phyloP scores from a whole-genome alignment of 305 asterid genomes.

The Galium porrigens region DNA sequence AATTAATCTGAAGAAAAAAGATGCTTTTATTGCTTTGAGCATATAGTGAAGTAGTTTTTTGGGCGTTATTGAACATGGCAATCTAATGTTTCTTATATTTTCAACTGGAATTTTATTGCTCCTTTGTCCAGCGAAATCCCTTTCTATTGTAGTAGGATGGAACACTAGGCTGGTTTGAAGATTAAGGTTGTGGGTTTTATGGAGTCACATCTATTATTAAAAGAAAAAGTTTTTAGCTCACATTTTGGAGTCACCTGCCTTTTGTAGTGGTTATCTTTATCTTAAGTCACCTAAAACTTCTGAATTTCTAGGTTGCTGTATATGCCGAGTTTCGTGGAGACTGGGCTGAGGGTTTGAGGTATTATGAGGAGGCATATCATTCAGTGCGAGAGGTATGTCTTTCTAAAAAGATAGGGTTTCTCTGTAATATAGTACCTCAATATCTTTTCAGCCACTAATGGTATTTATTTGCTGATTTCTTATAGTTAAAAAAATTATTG shows the following conservation, averaged over 20 bases:
- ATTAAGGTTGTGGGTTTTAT: too few species aligned
- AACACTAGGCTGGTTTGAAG: neutral
- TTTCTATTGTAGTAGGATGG: neutral
- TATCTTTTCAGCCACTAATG: neutral
- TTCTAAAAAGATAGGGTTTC: conserved; percentile 14
- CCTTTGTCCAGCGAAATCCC: neutral
- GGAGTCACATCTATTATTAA: too few species aligned
- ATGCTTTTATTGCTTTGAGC: neutral
- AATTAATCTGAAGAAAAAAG: neutral
- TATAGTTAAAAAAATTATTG: neutral
- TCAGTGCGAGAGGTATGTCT: conserved; percentile 61
- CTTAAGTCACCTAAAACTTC: conserved; percentile 31
- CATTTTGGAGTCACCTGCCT: conserved; percentile 10
- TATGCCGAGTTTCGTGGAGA: conserved; percentile 92
- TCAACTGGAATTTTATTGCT: too few species aligned
- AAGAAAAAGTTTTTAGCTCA: neutral
- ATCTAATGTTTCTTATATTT: too few species aligned
- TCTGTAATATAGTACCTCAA: conserved; percentile 12
- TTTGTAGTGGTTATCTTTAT: conserved; percentile 15
- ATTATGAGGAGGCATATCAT: conserved; percentile 78
- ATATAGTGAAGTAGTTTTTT: neutral
- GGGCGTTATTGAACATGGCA: neutral
- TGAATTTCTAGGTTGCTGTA: conserved; percentile 76
- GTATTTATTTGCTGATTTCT: conserved; percentile 11
- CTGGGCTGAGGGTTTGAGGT: conserved; percentile 81